Percentiles rank a stretch among this genome's conserved stretches.
Evolutionary conservation across 257 asterid genomes (phyloP).

Genomic region (Solanum phureja): DNA sequence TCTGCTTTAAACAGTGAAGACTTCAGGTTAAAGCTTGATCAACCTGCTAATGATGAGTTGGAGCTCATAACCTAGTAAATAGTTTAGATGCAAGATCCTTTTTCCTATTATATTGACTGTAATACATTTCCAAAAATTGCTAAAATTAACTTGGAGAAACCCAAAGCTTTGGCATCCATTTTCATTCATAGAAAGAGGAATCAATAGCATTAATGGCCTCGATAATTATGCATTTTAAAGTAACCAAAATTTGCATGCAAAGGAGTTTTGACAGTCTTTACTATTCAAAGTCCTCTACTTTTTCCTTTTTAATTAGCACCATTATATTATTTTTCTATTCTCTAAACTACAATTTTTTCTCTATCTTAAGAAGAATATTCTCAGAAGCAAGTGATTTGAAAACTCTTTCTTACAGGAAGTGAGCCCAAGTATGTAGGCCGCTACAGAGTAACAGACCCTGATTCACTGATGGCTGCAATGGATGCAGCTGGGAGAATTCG

Average conservation of each 20-base stretch:
- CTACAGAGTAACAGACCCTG: slow-evolving; percentile 87
- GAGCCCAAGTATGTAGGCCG: slow-evolving; percentile 83
- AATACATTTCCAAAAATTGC: not conserved
- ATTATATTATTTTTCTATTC: not conserved
- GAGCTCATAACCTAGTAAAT: not conserved
- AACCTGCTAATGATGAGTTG: not conserved
- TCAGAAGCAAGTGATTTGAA: not conserved
- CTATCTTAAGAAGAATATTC: not conserved
- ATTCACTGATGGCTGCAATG: slow-evolving; percentile 80
- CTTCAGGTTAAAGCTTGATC: not conserved
- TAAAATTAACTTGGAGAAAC: not conserved
- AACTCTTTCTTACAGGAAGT: slow-evolving; percentile 39
- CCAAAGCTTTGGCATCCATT: not conserved
- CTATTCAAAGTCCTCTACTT: not conserved
- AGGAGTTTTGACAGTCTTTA: not conserved
- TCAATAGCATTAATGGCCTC: not conserved
- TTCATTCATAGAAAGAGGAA: not conserved
- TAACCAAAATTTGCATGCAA: not conserved
- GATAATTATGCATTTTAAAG: not conserved
- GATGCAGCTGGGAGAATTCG: slow-evolving; percentile 62
- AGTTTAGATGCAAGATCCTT: not conserved
- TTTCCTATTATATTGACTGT: not conserved
- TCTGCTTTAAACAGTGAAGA: not conserved
- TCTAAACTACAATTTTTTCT: not conserved
- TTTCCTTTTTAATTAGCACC: not conserved